Evolutionary conservation across 805 yeast genomes (phyloP).

Genomic region (Saturnispora bothae): DNA sequence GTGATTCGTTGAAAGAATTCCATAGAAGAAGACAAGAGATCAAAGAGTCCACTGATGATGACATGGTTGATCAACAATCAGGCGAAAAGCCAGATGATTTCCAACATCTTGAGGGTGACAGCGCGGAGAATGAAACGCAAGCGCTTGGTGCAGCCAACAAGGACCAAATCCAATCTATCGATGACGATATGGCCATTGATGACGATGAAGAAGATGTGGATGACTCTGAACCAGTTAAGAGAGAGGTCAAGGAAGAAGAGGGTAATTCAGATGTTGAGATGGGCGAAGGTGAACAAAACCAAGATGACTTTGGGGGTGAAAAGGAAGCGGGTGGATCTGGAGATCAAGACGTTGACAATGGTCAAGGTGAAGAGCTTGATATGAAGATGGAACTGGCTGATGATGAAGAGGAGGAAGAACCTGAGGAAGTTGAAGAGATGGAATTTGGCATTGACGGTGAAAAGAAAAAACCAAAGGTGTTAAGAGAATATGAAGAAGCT

Average conservation of each 20-base stretch:
- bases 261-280: slow-evolving; percentile 26
- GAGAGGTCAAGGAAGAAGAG: slow-evolving; percentile 20
- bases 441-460: slow-evolving; percentile 14
- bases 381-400: slow-evolving; percentile 31
- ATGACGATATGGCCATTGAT: slow-evolving; percentile 75
- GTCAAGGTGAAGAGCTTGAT: slow-evolving; percentile 34
- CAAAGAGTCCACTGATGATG: slow-evolving; percentile 51
- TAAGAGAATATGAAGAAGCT: slow-evolving; percentile 43
- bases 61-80: slow-evolving; percentile 40
- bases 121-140: slow-evolving; percentile 71
- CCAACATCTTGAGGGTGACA: slow-evolving; percentile 73
- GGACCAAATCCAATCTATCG: slow-evolving; percentile 66
- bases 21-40: slow-evolving; percentile 87
- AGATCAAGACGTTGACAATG: slow-evolving; percentile 14
- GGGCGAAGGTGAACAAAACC: slow-evolving; percentile 16
- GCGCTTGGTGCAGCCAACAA: slow-evolving; percentile 85
- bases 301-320: slow-evolving; percentile 16
- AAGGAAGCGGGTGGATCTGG: slow-evolving; percentile 16
- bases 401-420: slow-evolving; percentile 24
- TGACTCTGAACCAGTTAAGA: slow-evolving; percentile 16
- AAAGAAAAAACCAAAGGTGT: slow-evolving; percentile 16
- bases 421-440: slow-evolving; percentile 20
- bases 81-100: slow-evolving; percentile 76
- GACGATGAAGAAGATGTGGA: slow-evolving; percentile 37
- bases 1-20: slow-evolving; percentile 85